Evolutionary conservation across 1,284 basidiomycete genomes (phyloP), one percentile per base, ranked within the genome.

Genomic region (Ganoderma multipileum): DNA sequence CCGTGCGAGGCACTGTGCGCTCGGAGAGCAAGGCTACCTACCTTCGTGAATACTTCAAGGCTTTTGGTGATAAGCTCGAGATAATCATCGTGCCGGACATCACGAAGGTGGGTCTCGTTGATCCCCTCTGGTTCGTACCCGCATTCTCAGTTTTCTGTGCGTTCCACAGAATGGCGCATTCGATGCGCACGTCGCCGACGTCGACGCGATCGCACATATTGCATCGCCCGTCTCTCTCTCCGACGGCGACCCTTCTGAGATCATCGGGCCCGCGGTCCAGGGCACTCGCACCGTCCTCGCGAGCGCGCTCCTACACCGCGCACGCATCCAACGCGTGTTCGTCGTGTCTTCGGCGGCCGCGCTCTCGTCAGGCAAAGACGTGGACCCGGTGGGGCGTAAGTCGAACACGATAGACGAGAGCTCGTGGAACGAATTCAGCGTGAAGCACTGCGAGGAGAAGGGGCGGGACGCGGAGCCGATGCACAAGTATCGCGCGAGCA

Each of bases 361-460:
- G 64, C 44, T 47, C 44, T n/a, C 9, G 7, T 6, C n/a, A 7
- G 44, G 44, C 44, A 47, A 6, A 7, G 7, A 23, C 2, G 70
- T 86, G 41, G 78, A 81, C 64, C 79, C 5, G 36, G 11, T 11
- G 20, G 57, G 42, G 6, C 14, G 28, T n/a, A 57, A 39, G 12
- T 64, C 73, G 52, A 62, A 61, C 61, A 68, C 42, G 47, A 84
- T 82, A 71, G 80, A 78, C 44, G 86, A 87, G 68, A 72, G 72
- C 0, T 85, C 91, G 76, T 95, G 92, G 92, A 92, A 94, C 80
- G 77, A 86, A 7, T 79, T 83, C 59, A 82, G 85, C 2, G 78
- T 86, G 16, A 76, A 83, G 23, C 79, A 84, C 44, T 81, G 90
- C 28, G 82, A 85, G 73, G 78, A 85, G 72, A 82, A 86, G 59